Base-by-base conservation (phyloP, 1,139 yeast species). In the Taphrina wiesneri region DNA sequence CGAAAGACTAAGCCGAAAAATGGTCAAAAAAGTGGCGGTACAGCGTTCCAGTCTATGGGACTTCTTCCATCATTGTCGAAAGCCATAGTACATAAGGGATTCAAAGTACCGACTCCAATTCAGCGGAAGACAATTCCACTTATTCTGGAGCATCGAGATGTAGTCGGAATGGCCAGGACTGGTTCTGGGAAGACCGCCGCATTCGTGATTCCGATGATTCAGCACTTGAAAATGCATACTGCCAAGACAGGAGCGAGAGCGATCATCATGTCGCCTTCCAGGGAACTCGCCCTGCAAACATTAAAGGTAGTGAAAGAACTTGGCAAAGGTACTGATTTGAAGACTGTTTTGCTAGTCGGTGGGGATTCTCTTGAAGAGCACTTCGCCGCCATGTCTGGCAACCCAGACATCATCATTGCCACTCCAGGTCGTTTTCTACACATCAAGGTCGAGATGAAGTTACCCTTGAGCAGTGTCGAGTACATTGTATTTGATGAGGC, bases 181-280 rank as follows among this genome's bases (percentile, higher is more conserved):
- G 99, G 99, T 73, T 89, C 97, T 36, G 99, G 99, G 81, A 95
- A 95, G 75, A 95, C 99, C 0, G 98, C 98, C 3, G 99, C 99
- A 0, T 95, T 95, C 75, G 85, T 90, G n/a, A 79, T 95, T 67
- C 99, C 99, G 1, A 83, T 95, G 79, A 82, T 95, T 71, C 98
- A 95, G 73, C 87, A 84, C 73, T 80, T 92, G 70, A 90, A 89
- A 75, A 77, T 85, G 7, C 98, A 93, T 75, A 85, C 89, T 59
- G 91, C 96, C 41, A 56, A 66, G 64, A 70, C 71, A 66, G 99
- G 99, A 68, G 88, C 89, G 1, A 83, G 99, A 70, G 97, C 96
- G 0, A 80, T 93, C 49, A 86, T 93, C 63, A 77, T 93, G 67
- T 89, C 98, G 0, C 99, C 99, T 36, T 88, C 95, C 68, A 86